phyloP scores from a whole-genome alignment of 441 rosid species.

The Hura crepitans region DNA sequence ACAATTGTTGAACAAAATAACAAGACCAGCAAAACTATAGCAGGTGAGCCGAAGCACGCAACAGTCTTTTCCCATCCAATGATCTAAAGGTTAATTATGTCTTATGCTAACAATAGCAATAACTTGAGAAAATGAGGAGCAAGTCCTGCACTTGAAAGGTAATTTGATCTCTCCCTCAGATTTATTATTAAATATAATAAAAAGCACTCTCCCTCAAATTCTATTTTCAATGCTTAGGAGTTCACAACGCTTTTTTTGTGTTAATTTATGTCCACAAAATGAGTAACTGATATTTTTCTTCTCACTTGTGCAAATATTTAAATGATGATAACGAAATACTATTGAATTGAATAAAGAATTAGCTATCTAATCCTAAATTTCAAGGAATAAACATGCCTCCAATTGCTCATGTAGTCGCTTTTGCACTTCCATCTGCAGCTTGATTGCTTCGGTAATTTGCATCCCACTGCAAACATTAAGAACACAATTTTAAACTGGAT shows the following conservation, averaged over 20 bases:
- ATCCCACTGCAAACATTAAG: constrained; percentile 58
- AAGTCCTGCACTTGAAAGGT: not conserved
- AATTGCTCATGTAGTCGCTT: constrained; percentile 92
- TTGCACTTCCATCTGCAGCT: constrained; percentile 97
- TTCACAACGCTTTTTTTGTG: not conserved
- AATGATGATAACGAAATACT: not conserved
- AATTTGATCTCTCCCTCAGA: not conserved
- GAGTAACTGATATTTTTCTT: not conserved
- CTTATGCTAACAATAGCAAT: not conserved
- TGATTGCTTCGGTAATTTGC: constrained; percentile 96
- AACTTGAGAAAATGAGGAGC: not conserved
- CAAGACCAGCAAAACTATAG: not conserved
- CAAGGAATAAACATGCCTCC: constrained; percentile 59
- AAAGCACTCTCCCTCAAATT: not conserved
- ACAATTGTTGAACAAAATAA: not conserved
- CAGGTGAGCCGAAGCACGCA: not conserved
- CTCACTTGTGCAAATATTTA: constrained; percentile 4
- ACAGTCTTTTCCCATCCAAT: not conserved
- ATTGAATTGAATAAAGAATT: not conserved
- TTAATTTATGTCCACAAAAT: not conserved
- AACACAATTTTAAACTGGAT: constrained; percentile 10
- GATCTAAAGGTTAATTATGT: not conserved
- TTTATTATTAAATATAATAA: not conserved
- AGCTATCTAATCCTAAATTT: constrained; percentile 14
- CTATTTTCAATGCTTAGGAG: not conserved